Conservation (phyloP, 2,329 filamentous ascomycete species). For the Botrytis deweyae region DNA sequence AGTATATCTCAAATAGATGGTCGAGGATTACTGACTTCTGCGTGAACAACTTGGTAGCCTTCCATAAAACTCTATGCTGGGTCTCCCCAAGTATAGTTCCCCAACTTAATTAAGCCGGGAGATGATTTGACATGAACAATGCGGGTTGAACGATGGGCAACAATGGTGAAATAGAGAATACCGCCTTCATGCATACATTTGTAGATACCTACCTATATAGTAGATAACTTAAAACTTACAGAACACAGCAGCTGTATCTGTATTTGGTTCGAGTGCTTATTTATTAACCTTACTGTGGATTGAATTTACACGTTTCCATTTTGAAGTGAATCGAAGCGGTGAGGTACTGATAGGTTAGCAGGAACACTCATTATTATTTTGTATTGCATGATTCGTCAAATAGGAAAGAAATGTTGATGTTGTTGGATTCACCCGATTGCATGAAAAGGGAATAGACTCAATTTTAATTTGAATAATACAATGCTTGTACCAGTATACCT, state of each 20-base stretch:
- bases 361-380: background rate
- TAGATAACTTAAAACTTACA: background rate
- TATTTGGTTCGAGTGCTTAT: background rate
- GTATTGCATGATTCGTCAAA: background rate
- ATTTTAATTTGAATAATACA: background rate
- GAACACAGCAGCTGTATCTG: background rate
- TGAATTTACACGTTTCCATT: constrained; percentile 14
- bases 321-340: constrained; percentile 16
- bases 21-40: background rate
- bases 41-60: background rate
- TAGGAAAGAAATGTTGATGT: background rate
- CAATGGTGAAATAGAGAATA: background rate
- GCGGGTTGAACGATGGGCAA: background rate
- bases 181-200: background rate
- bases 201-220: background rate
- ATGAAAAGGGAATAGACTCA: background rate
- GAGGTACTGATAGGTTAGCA: background rate
- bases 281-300: background rate
- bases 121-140: background rate
- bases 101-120: background rate
- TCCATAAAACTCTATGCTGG: background rate
- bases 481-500: background rate
- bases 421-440: constrained; percentile 3
- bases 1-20: background rate
- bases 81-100: background rate